These are phyloP conservation scores for Kodamaea ohmeri DNA, from an alignment of 1,139 yeast genomes.

Conservation along the genomic window DNA sequence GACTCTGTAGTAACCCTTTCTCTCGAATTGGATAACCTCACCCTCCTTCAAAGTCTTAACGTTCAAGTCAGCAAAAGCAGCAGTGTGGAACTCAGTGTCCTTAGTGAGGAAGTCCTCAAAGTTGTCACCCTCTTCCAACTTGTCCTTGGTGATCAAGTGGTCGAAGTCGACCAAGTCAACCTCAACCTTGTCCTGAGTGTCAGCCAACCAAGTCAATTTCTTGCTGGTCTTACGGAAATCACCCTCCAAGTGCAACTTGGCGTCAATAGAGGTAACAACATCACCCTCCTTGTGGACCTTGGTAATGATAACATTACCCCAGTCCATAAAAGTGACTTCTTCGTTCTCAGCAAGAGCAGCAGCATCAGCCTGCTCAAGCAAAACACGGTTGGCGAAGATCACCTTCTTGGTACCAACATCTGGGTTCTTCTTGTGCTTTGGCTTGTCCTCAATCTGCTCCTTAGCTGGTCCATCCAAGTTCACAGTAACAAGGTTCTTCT, in stretches of 20 bases:
- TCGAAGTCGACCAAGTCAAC: constrained; percentile 90
- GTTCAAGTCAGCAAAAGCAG: constrained; percentile 80
- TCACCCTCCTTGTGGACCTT: constrained; percentile 61
- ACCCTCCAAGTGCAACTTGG: constrained; percentile 87
- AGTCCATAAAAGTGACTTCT: constrained; percentile 96
- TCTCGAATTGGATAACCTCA: constrained; percentile 89
- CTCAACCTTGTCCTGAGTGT: constrained; percentile 63
- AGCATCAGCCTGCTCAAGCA: constrained; percentile 92
- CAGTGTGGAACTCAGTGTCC: constrained; percentile 77
- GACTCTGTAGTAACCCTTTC: constrained; percentile 93
- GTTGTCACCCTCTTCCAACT: constrained; percentile 91
- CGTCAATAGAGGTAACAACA: constrained; percentile 62
- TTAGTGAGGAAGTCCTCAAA: constrained; percentile 92
- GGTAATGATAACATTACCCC: constrained; percentile 92
- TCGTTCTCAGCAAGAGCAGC: constrained; percentile 65
- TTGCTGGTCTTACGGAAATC: constrained; percentile 96
- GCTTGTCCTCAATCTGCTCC: constrained; percentile 66
- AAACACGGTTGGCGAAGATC: constrained; percentile 57
- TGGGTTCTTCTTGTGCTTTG: constrained; percentile 94
- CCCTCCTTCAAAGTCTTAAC: constrained; percentile 75
- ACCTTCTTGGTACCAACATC: constrained; percentile 86
- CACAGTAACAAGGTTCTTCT: constrained; percentile 60
- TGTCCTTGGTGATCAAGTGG: constrained; percentile 93
- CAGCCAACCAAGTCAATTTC: constrained; percentile 94
- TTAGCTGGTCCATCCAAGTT: constrained; percentile 70